Evolutionary conservation across 2,329 filamentous ascomycete genomes (phyloP).

Genomic region (Colletotrichum incanum): DNA sequence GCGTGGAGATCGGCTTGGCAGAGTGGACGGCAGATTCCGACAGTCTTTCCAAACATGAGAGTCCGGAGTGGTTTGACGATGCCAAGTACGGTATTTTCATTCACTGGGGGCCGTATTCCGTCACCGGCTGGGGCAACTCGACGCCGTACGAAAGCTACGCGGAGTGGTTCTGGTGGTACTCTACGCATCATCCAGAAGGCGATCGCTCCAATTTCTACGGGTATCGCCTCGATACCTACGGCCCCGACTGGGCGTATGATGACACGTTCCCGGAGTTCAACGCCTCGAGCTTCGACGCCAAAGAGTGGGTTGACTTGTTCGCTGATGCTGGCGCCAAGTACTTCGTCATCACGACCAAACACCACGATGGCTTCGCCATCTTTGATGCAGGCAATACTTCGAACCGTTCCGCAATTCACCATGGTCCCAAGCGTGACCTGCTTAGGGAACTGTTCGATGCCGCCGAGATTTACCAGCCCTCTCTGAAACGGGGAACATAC

Average conservation of each 20-base stretch:
- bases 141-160: slow-evolving; percentile 58
- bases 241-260: slow-evolving; percentile 67
- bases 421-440: slow-evolving; percentile 51
- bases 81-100: slow-evolving; percentile 74
- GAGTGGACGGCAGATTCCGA: slow-evolving; percentile 54
- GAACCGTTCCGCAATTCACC: slow-evolving; percentile 58
- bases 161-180: slow-evolving; percentile 68
- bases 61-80: slow-evolving; percentile 68
- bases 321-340: slow-evolving; percentile 66
- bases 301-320: slow-evolving; percentile 69
- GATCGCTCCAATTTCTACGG: slow-evolving; percentile 54
- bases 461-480: slow-evolving; percentile 20
- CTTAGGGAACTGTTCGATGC: slow-evolving; percentile 60
- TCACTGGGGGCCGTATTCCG: slow-evolving; percentile 71
- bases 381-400: slow-evolving; percentile 58
- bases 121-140: slow-evolving; percentile 69
- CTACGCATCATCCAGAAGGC: slow-evolving; percentile 35
- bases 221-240: slow-evolving; percentile 67
- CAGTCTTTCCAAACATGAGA: slow-evolving; percentile 57
- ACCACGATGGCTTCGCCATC: slow-evolving; percentile 64
- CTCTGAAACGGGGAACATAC: slow-evolving; percentile 58
- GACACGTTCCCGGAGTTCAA: slow-evolving; percentile 71
- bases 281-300: slow-evolving; percentile 63
- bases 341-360: slow-evolving; percentile 64
- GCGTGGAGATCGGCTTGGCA: slow-evolving; percentile 53